Evolutionary conservation across 345 rosid species (phyloP).

Genomic region (Hibiscus syriacus): DNA sequence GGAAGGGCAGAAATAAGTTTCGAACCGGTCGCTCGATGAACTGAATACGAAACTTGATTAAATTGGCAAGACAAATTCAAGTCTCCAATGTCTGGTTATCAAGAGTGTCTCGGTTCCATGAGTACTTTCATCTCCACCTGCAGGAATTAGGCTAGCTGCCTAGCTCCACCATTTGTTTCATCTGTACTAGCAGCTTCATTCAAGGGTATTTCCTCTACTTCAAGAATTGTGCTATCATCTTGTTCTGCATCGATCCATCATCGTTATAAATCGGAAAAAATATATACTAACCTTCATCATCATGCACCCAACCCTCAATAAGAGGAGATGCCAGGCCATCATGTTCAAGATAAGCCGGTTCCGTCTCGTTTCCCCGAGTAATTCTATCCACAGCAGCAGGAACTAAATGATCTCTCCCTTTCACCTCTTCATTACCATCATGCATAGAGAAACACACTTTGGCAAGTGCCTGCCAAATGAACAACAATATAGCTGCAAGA

Average conservation of each 20-base stretch:
- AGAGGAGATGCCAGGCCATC: constrained; percentile 9
- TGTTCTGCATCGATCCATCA: constrained; percentile 22
- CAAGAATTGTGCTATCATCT: neutral
- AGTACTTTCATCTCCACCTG: neutral
- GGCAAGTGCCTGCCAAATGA: neutral
- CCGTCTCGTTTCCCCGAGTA: constrained; percentile 9
- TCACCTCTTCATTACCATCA: constrained; percentile 4
- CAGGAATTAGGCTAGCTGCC: too few relatives aligned
- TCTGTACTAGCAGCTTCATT: too few relatives aligned
- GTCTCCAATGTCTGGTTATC: too few relatives aligned
- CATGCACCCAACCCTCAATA: neutral
- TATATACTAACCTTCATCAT: neutral
- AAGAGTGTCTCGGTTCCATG: neutral
- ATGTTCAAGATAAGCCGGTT: constrained; percentile 8
- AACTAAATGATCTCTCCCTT: constrained; percentile 18
- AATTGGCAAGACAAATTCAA: neutral
- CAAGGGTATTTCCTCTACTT: too few relatives aligned
- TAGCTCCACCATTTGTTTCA: too few relatives aligned
- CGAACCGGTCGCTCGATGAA: neutral
- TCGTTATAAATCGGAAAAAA: neutral
- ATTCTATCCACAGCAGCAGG: constrained; percentile 7
- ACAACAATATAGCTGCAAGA: neutral
- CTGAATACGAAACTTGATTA: neutral
- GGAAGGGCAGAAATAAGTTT: neutral
- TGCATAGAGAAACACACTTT: neutral